Evolutionary conservation across 2,329 filamentous ascomycete genomes (phyloP), one percentile per base, ranked within the genome.

Genomic region (Chrysosporium queenslandicum): DNA sequence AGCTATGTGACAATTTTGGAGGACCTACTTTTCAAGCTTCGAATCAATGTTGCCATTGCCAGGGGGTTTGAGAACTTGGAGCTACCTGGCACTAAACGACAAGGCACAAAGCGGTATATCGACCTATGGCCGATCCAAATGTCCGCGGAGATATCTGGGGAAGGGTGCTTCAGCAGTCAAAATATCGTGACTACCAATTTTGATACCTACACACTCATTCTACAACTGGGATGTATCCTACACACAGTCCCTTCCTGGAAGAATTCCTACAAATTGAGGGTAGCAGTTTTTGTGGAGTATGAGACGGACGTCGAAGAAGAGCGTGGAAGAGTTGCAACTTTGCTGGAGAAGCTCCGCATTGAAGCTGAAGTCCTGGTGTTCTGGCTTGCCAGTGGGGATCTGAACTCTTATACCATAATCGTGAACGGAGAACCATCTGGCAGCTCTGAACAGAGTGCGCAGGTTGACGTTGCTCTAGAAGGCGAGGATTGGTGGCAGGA

Each of bases 61-160:
- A 87, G 86, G 63, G 87, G 87, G 0, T 94, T 94, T 58, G 81
- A 87, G 49, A 70, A 79, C 1, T 72, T 94, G 1, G 85, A 92
- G 61, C 78, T 87, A 0, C 88, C 88, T 0, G 74, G 78, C 18
- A 66, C 74, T 0, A 74, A 80, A 36, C 76, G 75, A 3, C 62
- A 65, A 16, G 80, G 83, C 50, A 73, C 72, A 3, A 91, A 91
- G 63, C 86, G 82, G 61, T 91, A 84, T 61, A 87, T 94, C 56
- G 88, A 94, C 62, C 71, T 94, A 3, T 94, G 88, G 88, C 88
- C 88, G 0, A 92, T 94, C 50, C 89, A 94, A 59, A 94, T 94
- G 87, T 91, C 87, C 4, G 87, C 87, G 1, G 86, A 91, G 60
- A 79, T 92, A 30, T 79, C 81, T 0, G 74, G 83, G 1, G 81